Conservation (phyloP, 2,329 filamentous ascomycete species). For the Pseudomassariella vexata region DNA sequence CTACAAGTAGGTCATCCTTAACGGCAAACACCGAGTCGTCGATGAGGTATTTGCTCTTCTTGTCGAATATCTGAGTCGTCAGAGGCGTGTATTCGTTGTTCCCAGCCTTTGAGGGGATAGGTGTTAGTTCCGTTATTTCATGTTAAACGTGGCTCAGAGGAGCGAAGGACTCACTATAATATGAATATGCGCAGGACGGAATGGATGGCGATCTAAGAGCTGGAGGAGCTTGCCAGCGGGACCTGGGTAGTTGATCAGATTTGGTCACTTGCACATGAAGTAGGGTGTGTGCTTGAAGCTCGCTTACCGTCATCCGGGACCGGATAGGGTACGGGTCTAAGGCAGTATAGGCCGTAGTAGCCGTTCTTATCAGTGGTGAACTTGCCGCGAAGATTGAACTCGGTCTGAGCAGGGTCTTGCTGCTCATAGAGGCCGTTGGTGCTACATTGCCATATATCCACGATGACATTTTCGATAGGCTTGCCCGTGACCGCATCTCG, state of each 20-base stretch:
- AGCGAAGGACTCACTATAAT: constrained; percentile 20
- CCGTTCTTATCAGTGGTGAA: constrained; percentile 4
- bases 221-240: constrained; percentile 27
- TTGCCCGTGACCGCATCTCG: constrained; percentile 37
- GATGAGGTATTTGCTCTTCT: constrained; percentile 51
- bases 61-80: constrained; percentile 61
- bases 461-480: constrained; percentile 46
- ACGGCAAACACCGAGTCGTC: constrained; percentile 35
- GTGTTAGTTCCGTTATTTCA: no score
- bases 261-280: no score
- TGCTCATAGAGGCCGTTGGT: constrained; percentile 36
- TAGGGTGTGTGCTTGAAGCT: no score
- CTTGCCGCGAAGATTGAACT: constrained; percentile 4
- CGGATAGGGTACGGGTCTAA: constrained; percentile 4
- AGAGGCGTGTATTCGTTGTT: constrained; percentile 49
- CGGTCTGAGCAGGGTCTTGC: constrained; percentile 3
- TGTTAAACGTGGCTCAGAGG: no score
- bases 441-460: constrained; percentile 60
- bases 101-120: constrained; percentile 25
- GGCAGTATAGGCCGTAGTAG: constrained; percentile 2
- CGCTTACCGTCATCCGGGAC: no score
- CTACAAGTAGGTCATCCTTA: constrained; percentile 29
- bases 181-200: constrained; percentile 32
- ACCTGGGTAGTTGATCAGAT: constrained; percentile 20
- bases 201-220: constrained; percentile 28